Percentiles rank a stretch among this genome's conserved stretches.
phyloP scores from a whole-genome alignment of 2,329 filamentous ascomycete genomes.

The Cadophora sp. region DNA sequence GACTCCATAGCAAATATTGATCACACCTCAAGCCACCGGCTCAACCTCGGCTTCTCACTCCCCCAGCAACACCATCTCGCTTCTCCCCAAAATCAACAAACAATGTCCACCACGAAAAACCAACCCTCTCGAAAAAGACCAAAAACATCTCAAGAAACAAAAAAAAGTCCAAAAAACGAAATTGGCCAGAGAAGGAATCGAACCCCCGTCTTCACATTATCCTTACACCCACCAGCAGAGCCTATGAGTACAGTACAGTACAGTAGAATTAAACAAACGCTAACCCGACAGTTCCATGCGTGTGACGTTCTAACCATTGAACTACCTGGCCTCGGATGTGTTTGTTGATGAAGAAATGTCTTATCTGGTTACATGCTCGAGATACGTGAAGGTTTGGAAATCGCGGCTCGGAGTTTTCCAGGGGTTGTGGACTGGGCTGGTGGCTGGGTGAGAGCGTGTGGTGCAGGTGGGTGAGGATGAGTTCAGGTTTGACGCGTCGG shows the following conservation, averaged over 20 bases:
- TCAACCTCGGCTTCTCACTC: not conserved
- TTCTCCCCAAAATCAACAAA: not conserved
- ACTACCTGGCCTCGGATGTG: not conserved
- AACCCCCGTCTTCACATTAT: conserved; percentile 8
- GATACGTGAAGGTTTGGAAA: not conserved
- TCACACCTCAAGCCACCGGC: not conserved
- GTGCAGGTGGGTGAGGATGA: not conserved
- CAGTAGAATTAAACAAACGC: not conserved
- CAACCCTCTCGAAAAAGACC: not conserved
- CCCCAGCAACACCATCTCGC: not conserved
- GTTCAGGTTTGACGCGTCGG: not conserved
- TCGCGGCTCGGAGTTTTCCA: not conserved
- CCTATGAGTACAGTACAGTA: conserved; percentile 1
- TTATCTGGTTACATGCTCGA: not conserved
- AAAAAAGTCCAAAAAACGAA: not conserved
- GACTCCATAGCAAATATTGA: not conserved
- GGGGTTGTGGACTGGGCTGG: not conserved
- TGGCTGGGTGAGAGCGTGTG: not conserved
- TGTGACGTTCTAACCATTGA: conserved; percentile 17
- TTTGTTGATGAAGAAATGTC: not conserved
- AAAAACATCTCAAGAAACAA: not conserved
- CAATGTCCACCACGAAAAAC: not conserved
- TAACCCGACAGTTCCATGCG: not conserved
- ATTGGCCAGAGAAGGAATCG: conserved; percentile 10
- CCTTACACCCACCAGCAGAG: conserved; percentile 1